Conservation (phyloP, 352 stramenopile genomes). For the Phytophthora europaea region DNA sequence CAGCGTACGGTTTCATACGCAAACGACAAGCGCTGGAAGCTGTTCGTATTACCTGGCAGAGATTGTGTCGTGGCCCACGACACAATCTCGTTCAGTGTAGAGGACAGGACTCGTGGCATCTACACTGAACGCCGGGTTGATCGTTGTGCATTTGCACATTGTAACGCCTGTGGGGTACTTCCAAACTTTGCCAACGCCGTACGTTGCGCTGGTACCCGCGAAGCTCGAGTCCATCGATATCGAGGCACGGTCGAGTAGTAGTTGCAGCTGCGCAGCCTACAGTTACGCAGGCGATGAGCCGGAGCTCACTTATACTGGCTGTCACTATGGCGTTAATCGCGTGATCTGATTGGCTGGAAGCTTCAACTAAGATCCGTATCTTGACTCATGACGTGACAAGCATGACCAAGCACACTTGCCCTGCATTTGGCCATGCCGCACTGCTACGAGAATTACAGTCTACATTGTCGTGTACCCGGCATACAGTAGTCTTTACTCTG, state of each 20-base stretch:
- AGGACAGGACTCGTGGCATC: too few relatives aligned
- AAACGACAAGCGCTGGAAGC: conserved; percentile 4
- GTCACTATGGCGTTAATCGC: conserved; percentile 11
- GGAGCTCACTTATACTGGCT: conserved; percentile 12
- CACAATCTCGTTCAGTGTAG: too few relatives aligned
- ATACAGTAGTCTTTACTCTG: background rate
- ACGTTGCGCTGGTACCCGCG: too few relatives aligned
- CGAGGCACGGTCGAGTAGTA: background rate
- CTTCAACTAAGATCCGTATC: conserved; percentile 32
- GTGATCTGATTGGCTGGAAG: conserved; percentile 22
- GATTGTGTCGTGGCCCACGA: too few relatives aligned
- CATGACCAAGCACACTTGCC: background rate
- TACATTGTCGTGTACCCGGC: background rate
- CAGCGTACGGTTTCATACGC: background rate
- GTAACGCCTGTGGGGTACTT: background rate
- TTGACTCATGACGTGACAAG: conserved; percentile 7
- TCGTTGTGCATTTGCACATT: background rate
- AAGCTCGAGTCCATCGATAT: background rate
- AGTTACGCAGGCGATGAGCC: conserved; percentile 13
- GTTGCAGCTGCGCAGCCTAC: conserved; percentile 4
- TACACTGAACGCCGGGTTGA: too few relatives aligned
- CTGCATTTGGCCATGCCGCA: background rate
- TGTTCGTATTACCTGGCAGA: background rate
- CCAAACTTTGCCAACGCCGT: too few relatives aligned
- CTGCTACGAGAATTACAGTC: background rate